These are phyloP conservation scores for Kwoniella europaea DNA, from an alignment of 768 basidiomycete species.

Conservation along the genomic window DNA sequence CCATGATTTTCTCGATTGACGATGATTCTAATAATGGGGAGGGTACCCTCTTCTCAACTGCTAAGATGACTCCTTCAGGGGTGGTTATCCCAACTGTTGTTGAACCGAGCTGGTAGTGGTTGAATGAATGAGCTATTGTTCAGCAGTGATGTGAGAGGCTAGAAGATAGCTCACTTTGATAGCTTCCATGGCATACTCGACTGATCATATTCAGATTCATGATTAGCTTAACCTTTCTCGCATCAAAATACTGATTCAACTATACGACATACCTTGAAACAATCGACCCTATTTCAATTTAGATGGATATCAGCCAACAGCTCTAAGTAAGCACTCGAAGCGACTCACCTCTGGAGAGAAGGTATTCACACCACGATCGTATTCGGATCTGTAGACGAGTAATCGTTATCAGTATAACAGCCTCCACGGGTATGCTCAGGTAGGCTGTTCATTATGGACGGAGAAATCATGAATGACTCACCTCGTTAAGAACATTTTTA, in stretches of 20 bases:
- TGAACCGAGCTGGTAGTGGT: slow-evolving; percentile 77
- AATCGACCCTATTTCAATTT: slow-evolving; percentile 71
- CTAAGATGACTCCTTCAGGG: slow-evolving; percentile 85
- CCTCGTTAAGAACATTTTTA: slow-evolving; percentile 55
- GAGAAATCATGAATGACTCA: slow-evolving; percentile 15
- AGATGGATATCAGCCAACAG: too few species aligned
- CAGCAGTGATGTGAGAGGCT: not conserved
- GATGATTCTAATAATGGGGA: slow-evolving; percentile 92
- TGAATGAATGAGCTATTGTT: not conserved
- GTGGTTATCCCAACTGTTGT: slow-evolving; percentile 96
- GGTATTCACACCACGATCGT: slow-evolving; percentile 95
- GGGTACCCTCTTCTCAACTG: slow-evolving; percentile 97
- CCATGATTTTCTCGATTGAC: slow-evolving; percentile 99
- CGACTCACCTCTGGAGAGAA: slow-evolving; percentile 77
- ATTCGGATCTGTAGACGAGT: slow-evolving; percentile 51
- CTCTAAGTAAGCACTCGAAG: too few species aligned
- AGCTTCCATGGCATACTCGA: slow-evolving; percentile 99
- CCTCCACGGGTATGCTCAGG: not conserved
- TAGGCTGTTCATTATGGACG: not conserved
- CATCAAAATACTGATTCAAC: not conserved
- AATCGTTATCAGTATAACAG: not conserved
- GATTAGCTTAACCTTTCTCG: not conserved
- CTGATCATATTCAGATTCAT: slow-evolving; percentile 60
- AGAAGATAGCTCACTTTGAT: slow-evolving; percentile 72
- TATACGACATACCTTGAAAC: slow-evolving; percentile 77